phyloP scores from a whole-genome alignment of 345 rosid species.

The Eucalyptus tenuipes region DNA sequence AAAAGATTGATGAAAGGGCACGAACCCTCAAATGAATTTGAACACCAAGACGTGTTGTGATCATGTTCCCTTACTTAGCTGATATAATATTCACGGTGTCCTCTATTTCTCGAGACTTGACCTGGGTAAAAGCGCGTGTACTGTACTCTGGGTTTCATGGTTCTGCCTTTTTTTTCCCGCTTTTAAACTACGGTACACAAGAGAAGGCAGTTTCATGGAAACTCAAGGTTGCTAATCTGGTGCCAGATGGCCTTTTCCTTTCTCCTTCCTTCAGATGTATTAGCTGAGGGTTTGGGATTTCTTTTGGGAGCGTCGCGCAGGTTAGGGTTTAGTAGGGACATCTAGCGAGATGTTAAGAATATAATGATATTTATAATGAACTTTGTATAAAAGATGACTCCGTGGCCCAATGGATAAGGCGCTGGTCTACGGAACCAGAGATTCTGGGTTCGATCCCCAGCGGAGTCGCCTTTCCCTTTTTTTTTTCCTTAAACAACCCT shows the following conservation, averaged over 20 bases:
- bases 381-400: background rate
- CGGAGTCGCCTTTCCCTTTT: conserved; percentile 21
- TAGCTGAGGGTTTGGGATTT: background rate
- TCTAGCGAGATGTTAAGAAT: too few relatives aligned
- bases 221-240: background rate
- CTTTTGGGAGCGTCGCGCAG: background rate
- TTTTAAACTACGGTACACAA: background rate
- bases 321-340: background rate
- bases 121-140: background rate
- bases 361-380: rapidly evolving
- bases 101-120: background rate
- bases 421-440: conserved; percentile 93
- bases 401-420: conserved; percentile 92
- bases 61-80: background rate
- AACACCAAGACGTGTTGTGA: background rate
- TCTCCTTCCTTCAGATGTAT: background rate
- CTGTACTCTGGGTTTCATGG: background rate
- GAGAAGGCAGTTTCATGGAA: background rate
- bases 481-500: too few relatives aligned
- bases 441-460: conserved; percentile 44
- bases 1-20: background rate
- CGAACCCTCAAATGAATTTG: background rate
- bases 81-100: background rate
- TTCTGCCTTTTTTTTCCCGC: background rate
- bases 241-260: background rate